Conservation (phyloP, 2,329 filamentous ascomycete genomes). For the Cordyceps fumosorosea region DNA sequence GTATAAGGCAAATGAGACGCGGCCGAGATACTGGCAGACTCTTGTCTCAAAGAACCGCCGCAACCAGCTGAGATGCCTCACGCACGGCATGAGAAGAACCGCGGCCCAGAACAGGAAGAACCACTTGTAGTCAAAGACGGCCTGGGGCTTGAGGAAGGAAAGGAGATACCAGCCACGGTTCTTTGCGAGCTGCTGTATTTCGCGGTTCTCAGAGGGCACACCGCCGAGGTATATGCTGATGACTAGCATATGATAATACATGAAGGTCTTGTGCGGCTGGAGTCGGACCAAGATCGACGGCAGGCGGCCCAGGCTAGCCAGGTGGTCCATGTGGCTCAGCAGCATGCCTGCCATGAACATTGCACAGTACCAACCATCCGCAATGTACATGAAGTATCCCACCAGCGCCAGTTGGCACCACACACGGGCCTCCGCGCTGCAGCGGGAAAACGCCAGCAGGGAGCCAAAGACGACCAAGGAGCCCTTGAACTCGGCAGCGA, state of each 20-base stretch:
- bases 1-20: conserved; percentile 57
- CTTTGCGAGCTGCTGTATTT: conserved; percentile 42
- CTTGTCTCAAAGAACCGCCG: conserved; percentile 51
- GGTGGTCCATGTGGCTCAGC: conserved; percentile 30
- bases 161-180: conserved; percentile 56
- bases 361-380: conserved; percentile 56
- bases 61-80: conserved; percentile 52
- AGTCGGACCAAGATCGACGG: no score
- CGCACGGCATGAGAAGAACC: conserved; percentile 46
- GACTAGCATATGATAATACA: conserved; percentile 47
- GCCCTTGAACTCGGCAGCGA: conserved; percentile 57
- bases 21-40: conserved; percentile 56
- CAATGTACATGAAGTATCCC: conserved; percentile 61
- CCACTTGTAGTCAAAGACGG: conserved; percentile 61
- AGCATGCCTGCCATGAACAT: conserved; percentile 57
- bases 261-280: conserved; percentile 35
- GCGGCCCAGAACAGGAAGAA: conserved; percentile 60
- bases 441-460: conserved; percentile 49
- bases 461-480: conserved; percentile 57
- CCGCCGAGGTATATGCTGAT: conserved; percentile 53
- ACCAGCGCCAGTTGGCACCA: conserved; percentile 46
- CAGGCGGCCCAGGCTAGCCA: no score
- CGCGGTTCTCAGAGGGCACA: conserved; percentile 45
- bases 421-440: conserved; percentile 47
- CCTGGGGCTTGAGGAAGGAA: conserved; percentile 57